Evolutionary conservation across 2,329 filamentous ascomycete genomes (phyloP).

Genomic region (Akanthomyces dipterigenus): DNA sequence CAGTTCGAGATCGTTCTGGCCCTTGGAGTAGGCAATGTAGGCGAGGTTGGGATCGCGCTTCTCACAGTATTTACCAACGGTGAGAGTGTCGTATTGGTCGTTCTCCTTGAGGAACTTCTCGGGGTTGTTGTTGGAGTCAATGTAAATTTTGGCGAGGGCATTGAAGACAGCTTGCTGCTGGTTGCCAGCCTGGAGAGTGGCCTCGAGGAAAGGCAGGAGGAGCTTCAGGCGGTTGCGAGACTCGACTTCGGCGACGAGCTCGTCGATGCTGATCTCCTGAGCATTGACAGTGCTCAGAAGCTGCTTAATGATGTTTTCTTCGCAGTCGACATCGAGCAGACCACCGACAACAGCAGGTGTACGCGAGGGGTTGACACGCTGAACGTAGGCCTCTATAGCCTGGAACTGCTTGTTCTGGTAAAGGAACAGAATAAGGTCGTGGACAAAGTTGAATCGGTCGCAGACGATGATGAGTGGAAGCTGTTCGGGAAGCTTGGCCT

Average conservation of each 20-base stretch:
- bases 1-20: conserved; percentile 93
- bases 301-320: conserved; percentile 92
- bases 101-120: conserved; percentile 98
- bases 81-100: conserved; percentile 87
- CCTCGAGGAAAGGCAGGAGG: conserved; percentile 90
- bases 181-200: conserved; percentile 81
- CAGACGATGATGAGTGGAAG: conserved; percentile 96
- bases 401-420: conserved; percentile 99
- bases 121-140: conserved; percentile 96
- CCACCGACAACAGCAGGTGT: conserved; percentile 92
- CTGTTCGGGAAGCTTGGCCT: conserved; percentile 85
- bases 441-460: conserved; percentile 98
- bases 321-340: conserved; percentile 91
- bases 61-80: conserved; percentile 95
- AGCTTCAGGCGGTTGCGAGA: conserved; percentile 92
- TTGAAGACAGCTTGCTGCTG: conserved; percentile 97
- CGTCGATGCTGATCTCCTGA: conserved; percentile 82
- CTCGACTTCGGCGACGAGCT: conserved; percentile 92
- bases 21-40: conserved; percentile 92
- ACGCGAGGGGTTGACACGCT: conserved; percentile 86
- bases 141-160: conserved; percentile 97
- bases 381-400: conserved; percentile 96
- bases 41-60: conserved; percentile 95
- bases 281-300: conserved; percentile 80
- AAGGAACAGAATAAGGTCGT: conserved; percentile 90